Conservation (phyloP, 441 rosid species). For the Arabidopsis lyrata region DNA sequence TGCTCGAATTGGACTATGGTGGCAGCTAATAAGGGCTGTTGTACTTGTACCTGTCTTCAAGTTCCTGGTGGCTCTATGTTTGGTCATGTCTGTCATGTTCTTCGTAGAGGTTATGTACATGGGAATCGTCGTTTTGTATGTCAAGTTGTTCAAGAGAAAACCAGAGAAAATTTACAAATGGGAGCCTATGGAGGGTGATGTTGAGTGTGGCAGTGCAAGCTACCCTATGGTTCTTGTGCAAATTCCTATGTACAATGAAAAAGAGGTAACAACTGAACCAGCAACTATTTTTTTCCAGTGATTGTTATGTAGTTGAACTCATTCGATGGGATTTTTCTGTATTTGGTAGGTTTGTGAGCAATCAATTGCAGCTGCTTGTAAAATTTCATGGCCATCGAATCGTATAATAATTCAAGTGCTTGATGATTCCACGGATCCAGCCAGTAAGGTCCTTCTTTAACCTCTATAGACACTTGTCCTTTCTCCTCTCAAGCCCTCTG, state of each 20-base stretch:
- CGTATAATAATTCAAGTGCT: conserved; percentile 78
- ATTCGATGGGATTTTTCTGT: conserved; percentile 23
- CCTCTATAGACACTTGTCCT: conserved; percentile 32
- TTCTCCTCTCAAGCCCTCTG: conserved; percentile 10
- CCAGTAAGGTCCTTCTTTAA: conserved; percentile 62
- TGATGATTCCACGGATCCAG: conserved; percentile 72
- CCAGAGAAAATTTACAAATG: conserved; percentile 81
- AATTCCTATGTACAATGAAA: conserved; percentile 94
- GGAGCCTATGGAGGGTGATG: conserved; percentile 79
- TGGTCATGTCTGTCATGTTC: conserved; percentile 80
- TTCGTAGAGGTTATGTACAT: conserved; percentile 81
- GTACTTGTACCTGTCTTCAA: conserved; percentile 70
- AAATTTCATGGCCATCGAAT: conserved; percentile 73
- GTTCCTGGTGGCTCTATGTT: conserved; percentile 62
- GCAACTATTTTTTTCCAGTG: background rate
- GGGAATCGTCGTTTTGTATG: conserved; percentile 61
- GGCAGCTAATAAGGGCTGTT: conserved; percentile 70
- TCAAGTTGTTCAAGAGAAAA: conserved; percentile 72
- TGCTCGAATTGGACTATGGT: conserved; percentile 37
- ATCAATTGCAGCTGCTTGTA: conserved; percentile 81
- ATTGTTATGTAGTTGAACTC: background rate
- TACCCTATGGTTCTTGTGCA: conserved; percentile 90
- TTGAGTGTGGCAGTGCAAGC: conserved; percentile 71
- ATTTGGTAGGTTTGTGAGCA: conserved; percentile 65
- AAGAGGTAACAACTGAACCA: conserved; percentile 57